Evolutionary conservation across 2,329 filamentous ascomycete species (phyloP).

Genomic region (Trichoderma atrobrunneum): DNA sequence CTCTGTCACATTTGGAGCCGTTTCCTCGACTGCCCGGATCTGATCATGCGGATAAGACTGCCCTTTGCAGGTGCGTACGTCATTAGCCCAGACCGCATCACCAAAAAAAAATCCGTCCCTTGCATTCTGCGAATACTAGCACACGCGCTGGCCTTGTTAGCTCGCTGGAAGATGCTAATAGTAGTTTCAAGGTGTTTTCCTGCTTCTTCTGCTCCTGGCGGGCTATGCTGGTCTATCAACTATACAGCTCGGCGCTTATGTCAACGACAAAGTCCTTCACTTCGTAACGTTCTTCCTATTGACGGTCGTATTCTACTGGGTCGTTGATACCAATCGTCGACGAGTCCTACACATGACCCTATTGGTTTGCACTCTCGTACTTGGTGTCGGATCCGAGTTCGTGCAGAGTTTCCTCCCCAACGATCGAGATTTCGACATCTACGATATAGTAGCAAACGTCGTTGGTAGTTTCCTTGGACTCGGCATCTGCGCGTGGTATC

Average conservation of each 20-base stretch:
- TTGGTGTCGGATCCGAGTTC: slow-evolving; percentile 73
- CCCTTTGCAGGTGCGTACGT: slow-evolving; percentile 74
- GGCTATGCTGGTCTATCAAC: slow-evolving; percentile 77
- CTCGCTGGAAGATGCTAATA: not conserved
- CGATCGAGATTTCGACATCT: slow-evolving; percentile 68
- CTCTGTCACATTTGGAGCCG: not conserved
- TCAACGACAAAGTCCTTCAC: slow-evolving; percentile 91
- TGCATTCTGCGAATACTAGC: not conserved
- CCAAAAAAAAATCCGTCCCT: not conserved
- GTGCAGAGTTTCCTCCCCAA: slow-evolving; percentile 73
- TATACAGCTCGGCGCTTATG: slow-evolving; percentile 51
- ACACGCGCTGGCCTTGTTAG: not conserved
- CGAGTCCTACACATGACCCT: slow-evolving; percentile 82
- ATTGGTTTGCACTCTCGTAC: slow-evolving; percentile 68
- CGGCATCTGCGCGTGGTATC: slow-evolving; percentile 82
- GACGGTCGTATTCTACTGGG: slow-evolving; percentile 91
- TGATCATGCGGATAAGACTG: slow-evolving; percentile 75
- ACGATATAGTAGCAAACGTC: slow-evolving; percentile 85
- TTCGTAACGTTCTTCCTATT: slow-evolving; percentile 85
- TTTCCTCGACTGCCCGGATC: not conserved
- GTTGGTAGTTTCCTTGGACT: slow-evolving; percentile 71
- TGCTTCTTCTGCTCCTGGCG: slow-evolving; percentile 68
- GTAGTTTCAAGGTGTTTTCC: slow-evolving; percentile 57
- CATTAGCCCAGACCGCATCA: slow-evolving; percentile 10
- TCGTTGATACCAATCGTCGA: slow-evolving; percentile 84